Percentiles rank a stretch among this genome's conserved stretches.
These are phyloP conservation scores for Musa balbisiana DNA, from an alignment of 202 grass and related monocot species.

Conservation along the genomic window DNA sequence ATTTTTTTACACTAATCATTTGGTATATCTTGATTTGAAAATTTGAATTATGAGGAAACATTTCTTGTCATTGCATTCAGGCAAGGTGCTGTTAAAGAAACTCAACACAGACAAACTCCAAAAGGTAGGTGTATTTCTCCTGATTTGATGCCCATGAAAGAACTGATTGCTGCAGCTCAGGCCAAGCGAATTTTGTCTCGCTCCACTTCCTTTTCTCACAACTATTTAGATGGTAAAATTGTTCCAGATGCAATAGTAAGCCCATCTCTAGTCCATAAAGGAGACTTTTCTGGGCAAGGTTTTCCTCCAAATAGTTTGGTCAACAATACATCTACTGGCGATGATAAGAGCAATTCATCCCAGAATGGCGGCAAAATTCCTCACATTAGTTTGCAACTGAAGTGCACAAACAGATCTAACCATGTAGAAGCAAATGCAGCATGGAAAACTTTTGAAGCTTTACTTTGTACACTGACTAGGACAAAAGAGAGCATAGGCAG, in stretches of 20 bases:
- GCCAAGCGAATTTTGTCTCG: constrained; percentile 42
- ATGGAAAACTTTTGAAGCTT: constrained; percentile 64
- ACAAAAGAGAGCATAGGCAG: constrained; percentile 89
- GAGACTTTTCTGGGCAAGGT: constrained; percentile 36
- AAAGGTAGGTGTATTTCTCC: constrained; percentile 53
- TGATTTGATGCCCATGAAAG: constrained; percentile 52
- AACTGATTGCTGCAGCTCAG: constrained; percentile 62
- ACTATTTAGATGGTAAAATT: constrained; percentile 47
- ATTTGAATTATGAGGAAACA: no score
- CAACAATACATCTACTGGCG: constrained; percentile 27
- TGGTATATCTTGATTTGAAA: neutral
- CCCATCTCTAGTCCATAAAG: constrained; percentile 35
- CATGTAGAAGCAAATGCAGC: constrained; percentile 59
- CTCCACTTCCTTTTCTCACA: constrained; percentile 50
- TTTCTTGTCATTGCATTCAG: neutral
- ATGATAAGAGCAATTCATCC: constrained; percentile 34
- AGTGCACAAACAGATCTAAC: constrained; percentile 34
- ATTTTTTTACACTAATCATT: neutral
- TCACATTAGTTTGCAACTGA: constrained; percentile 32
- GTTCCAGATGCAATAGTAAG: constrained; percentile 37
- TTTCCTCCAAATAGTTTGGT: constrained; percentile 37
- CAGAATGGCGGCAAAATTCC: constrained; percentile 32
- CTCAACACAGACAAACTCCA: constrained; percentile 25
- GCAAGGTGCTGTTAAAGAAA: constrained; percentile 27
- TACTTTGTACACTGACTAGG: constrained; percentile 64